Evolutionary conservation across 805 yeast genomes (phyloP).

Genomic region (Candida lessepsii): DNA sequence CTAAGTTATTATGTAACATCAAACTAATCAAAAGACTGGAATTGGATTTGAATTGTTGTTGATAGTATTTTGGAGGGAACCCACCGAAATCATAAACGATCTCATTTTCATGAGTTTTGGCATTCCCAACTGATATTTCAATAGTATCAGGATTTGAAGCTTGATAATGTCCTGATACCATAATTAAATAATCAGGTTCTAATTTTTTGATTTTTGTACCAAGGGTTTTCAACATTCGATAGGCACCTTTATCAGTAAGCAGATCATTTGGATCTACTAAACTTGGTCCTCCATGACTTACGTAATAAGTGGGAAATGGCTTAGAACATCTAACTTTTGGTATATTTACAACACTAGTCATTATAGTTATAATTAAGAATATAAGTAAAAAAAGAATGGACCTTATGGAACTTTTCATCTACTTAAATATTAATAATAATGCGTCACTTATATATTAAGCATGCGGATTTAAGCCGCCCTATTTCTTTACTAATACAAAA

Average conservation of each 20-base stretch:
- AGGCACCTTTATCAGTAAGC: constrained; percentile 63
- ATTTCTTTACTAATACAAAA: too few relatives aligned
- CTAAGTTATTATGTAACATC: constrained; percentile 42
- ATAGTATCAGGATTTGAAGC: constrained; percentile 38
- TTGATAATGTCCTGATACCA: constrained; percentile 82
- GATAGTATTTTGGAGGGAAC: constrained; percentile 64
- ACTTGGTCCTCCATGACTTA: constrained; percentile 85
- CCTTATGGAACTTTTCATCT: too few relatives aligned
- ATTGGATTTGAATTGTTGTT: constrained; percentile 57
- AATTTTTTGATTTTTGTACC: constrained; percentile 52
- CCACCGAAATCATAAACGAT: constrained; percentile 75
- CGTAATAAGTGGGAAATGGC: constrained; percentile 59
- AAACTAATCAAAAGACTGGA: constrained; percentile 44
- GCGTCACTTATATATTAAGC: too few relatives aligned
- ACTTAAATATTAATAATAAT: too few relatives aligned
- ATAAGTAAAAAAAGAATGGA: too few relatives aligned
- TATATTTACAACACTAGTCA: constrained; percentile 4
- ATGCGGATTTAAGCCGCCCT: too few relatives aligned
- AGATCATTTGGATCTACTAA: constrained; percentile 55
- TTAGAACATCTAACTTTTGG: constrained; percentile 13
- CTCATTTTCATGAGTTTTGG: constrained; percentile 34
- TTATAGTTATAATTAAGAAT: background rate
- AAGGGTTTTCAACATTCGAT: constrained; percentile 44
- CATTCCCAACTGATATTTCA: constrained; percentile 40
- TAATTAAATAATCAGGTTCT: constrained; percentile 65